Percentiles rank a stretch among this genome's conserved stretches.
These are phyloP conservation scores for Mucor piriformis DNA, from an alignment of 371 early-diverging fungal species.

Conservation along the genomic window DNA sequence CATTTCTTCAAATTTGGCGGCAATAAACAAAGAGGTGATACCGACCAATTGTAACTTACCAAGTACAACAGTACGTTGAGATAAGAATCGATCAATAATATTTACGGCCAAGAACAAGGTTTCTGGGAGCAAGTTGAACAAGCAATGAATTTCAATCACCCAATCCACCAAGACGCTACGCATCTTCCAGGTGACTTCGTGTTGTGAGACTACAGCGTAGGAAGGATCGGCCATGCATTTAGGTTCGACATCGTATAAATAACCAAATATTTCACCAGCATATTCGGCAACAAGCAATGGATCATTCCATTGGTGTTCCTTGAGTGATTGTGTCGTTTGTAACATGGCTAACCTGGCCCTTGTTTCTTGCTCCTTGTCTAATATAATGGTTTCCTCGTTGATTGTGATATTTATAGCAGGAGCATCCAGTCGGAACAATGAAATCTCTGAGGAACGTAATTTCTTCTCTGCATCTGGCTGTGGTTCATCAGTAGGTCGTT, in stretches of 20 bases:
- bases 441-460: background rate
- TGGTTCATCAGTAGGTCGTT: background rate
- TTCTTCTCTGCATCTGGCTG: background rate
- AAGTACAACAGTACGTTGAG: conserved; percentile 78
- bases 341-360: conserved; percentile 22
- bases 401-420: conserved; percentile 5
- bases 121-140: conserved; percentile 93
- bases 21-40: conserved; percentile 89
- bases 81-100: conserved; percentile 97
- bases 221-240: conserved; percentile 68
- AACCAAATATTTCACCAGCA: conserved; percentile 79
- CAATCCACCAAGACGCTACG: conserved; percentile 80
- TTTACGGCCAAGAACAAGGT: conserved; percentile 95
- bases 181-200: conserved; percentile 94
- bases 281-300: conserved; percentile 94
- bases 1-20: conserved; percentile 98
- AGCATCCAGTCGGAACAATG: conserved; percentile 7
- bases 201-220: conserved; percentile 70
- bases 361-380: conserved; percentile 28
- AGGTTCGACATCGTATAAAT: conserved; percentile 4
- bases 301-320: conserved; percentile 69
- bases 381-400: conserved; percentile 6
- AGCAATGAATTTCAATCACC: conserved; percentile 90
- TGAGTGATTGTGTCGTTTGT: conserved; percentile 26
- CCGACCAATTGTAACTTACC: conserved; percentile 98